Conservation (phyloP, 371 early-diverging fungal species). For the Actinomortierella wolfii region DNA sequence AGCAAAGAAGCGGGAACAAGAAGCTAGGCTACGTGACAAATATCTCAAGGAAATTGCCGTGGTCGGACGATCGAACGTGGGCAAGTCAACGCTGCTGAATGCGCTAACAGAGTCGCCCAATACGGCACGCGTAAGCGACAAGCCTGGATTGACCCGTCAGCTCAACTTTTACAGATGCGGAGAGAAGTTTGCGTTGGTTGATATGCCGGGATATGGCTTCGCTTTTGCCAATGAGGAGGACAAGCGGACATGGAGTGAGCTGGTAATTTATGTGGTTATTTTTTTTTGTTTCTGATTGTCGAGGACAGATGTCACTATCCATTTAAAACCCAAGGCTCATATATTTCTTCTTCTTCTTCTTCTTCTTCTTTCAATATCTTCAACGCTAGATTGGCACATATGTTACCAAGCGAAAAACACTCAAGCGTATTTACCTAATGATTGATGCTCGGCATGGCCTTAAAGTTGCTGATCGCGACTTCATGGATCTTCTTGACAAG, state of each 20-base stretch:
- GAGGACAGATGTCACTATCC: too few species aligned
- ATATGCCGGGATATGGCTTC: slow-evolving; percentile 92
- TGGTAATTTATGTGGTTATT: slow-evolving; percentile 52
- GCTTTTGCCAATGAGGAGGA: slow-evolving; percentile 77
- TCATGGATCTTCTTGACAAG: slow-evolving; percentile 61
- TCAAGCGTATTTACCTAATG: slow-evolving; percentile 72
- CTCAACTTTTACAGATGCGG: slow-evolving; percentile 78
- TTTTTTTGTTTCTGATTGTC: neutral
- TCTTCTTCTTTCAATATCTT: neutral
- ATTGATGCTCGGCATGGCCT: slow-evolving; percentile 84
- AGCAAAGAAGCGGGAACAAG: slow-evolving; percentile 13
- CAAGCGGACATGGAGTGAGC: slow-evolving; percentile 59
- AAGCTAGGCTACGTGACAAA: slow-evolving; percentile 22
- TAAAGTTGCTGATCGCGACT: slow-evolving; percentile 64
- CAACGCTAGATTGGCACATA: slow-evolving; percentile 69
- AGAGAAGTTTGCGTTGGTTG: slow-evolving; percentile 69
- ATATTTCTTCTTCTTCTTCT: too few species aligned
- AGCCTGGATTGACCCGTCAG: slow-evolving; percentile 84
- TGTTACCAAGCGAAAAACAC: slow-evolving; percentile 58
- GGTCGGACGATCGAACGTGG: slow-evolving; percentile 77
- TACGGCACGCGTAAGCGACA: slow-evolving; percentile 67
- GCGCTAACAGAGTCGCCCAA: slow-evolving; percentile 62
- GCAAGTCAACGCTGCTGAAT: slow-evolving; percentile 80
- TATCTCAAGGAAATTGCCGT: slow-evolving; percentile 31
- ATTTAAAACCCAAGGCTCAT: too few species aligned